Base-by-base conservation (phyloP, 192 early-diverging fungal genomes). In the Coemansia sp. region DNA sequence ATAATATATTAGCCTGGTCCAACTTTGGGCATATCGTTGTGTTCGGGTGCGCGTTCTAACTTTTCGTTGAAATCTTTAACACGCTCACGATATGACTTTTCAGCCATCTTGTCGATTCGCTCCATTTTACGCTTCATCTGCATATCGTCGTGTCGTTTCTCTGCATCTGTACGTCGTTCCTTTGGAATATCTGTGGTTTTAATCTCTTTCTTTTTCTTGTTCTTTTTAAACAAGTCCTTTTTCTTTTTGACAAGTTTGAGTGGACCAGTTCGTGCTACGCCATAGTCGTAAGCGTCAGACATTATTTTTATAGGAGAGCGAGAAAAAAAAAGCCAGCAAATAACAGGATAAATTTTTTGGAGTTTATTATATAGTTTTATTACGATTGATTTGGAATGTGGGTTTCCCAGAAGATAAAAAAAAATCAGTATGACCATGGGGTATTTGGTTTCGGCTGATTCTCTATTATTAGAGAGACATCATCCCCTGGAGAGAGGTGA, bases 11-110 rank as follows among this genome's bases (percentile, higher is more conserved):
- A 75, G 20, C 80, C 76, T 0, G 76, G 76, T 2, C 76, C 81
- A 3, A 85, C 78, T 43, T 73, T 76, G 9, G 83, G 83, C 78
- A 91, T 88, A 66, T 91, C 90, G 77, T 91, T 77, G 79, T 90
- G 90, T 64, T 91, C 90, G 60, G 82, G 82, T 3, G 88, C 71
- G 43, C 63, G 69, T 40, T 87, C 87, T 18, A 91, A 73, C 64
- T 89, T 86, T 18, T 86, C 83, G 73, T 91, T 91, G 75, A 88
- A 89, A 15, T 90, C 89, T 66, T 87, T 73, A 16, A 75, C 68
- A 18, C 77, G 74, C 5, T 87, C 86, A 27, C 80, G 72, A 43
- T 85, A 74, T 10, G 78, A 75, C 61, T 85, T 87, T 44, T 68
- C 70, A 1, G 82, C 80, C 50, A 81, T 40, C 47, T 66, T 50